Evolutionary conservation across 2,329 filamentous ascomycete genomes (phyloP).

Genomic region (Emergomyces africanus): DNA sequence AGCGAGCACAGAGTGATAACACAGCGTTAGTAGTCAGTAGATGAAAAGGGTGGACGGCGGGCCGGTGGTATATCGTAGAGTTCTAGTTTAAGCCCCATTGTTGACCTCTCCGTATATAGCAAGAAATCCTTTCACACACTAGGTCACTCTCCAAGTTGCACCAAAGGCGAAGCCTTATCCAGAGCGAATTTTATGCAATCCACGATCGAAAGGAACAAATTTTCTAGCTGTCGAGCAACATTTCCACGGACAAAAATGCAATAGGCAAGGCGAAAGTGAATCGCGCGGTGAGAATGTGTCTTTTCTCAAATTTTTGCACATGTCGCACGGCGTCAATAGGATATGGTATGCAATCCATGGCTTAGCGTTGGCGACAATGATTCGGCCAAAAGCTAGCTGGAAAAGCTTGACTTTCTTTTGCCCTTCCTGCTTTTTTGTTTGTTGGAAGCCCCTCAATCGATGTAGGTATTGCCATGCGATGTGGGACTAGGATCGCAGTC

Average conservation of each 20-base stretch:
- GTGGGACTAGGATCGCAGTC: not conserved
- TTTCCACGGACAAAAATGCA: not conserved
- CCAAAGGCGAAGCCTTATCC: not conserved
- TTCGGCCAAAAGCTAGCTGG: not conserved
- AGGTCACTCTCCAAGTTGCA: not conserved
- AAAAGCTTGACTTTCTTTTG: not conserved
- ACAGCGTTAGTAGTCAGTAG: constrained; percentile 30
- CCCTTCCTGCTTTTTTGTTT: not conserved
- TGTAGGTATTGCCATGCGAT: not conserved
- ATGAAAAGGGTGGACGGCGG: not conserved
- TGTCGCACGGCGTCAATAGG: not conserved
- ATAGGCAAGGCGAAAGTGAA: not conserved
- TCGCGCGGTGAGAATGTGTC: not conserved
- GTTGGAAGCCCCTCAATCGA: not conserved
- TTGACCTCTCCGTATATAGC: not conserved
- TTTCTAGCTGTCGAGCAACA: not conserved
- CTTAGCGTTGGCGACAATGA: not conserved
- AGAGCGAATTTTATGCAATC: not conserved
- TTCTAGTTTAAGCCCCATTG: not conserved
- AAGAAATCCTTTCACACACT: not conserved
- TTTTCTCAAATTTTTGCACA: not conserved
- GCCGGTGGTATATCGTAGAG: constrained; percentile 8
- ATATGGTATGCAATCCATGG: not conserved
- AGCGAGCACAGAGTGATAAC: constrained; percentile 48
- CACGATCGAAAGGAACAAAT: not conserved